Evolutionary conservation across 225 moss, liverwort and hornwort genomes (phyloP).

Genomic region (Pseudoscleropodium purum): DNA sequence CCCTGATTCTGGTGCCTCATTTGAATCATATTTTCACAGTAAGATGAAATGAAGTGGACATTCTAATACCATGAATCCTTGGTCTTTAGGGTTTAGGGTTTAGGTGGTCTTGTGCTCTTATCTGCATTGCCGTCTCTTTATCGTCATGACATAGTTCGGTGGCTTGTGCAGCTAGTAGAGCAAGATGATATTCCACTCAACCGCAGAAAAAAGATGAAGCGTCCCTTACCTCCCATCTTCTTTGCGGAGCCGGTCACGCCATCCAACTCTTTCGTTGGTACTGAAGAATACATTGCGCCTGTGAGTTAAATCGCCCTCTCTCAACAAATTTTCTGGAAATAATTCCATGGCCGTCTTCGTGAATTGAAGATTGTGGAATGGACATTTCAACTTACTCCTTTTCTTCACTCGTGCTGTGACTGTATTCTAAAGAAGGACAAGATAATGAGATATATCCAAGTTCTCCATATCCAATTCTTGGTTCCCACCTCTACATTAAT

Average conservation of each 20-base stretch:
- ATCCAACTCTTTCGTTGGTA: constrained; percentile 92
- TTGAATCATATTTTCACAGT: neutral
- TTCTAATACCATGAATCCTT: neutral
- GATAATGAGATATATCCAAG: neutral
- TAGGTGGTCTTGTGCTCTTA: neutral
- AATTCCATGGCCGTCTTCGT: neutral
- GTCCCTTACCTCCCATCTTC: constrained; percentile 44
- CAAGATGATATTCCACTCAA: constrained; percentile 24
- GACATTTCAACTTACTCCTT: neutral
- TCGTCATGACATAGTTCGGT: neutral
- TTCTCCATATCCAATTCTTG: neutral
- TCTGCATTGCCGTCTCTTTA: neutral
- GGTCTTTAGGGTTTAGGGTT: neutral
- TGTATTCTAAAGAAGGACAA: neutral
- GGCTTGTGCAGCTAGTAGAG: constrained; percentile 42
- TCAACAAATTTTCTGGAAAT: neutral
- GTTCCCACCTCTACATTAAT: neutral
- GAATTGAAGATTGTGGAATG: neutral
- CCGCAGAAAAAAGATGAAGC: constrained; percentile 31
- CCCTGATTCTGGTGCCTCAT: neutral
- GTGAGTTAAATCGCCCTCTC: constrained; percentile 21
- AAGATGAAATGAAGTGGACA: neutral
- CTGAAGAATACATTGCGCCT: constrained; percentile 95
- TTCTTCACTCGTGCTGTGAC: neutral
- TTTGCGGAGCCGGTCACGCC: constrained; percentile 62